Evolutionary conservation across 1,284 basidiomycete species (phyloP).

Genomic region (Mycosarcoma mackinlayi): DNA sequence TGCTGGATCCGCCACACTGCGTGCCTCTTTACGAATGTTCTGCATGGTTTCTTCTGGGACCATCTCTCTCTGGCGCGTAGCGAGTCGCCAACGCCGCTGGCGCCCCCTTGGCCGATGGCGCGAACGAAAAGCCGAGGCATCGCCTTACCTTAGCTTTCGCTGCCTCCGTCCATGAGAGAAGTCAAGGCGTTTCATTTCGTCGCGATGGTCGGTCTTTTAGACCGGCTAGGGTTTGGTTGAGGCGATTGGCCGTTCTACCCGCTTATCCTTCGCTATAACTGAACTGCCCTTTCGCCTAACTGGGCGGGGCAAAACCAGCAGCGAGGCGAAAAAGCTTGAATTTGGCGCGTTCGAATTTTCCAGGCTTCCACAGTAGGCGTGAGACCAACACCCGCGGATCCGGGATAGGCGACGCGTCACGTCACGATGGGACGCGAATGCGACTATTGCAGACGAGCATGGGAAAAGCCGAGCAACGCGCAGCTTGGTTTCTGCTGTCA

Average conservation of each 20-base stretch:
- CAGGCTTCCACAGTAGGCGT: no score
- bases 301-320: no score
- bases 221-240: no score
- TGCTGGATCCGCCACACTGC: background rate
- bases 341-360: background rate
- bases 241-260: background rate
- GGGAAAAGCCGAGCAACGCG: conserved; percentile 37
- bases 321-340: no score
- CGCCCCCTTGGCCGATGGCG: background rate
- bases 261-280: background rate
- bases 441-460: conserved; percentile 10
- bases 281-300: no score
- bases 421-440: no score
- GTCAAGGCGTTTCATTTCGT: no score
- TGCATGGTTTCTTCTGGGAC: background rate
- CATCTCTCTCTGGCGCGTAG: background rate
- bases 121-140: background rate
- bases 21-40: no score
- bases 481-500: conserved; percentile 13
- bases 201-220: no score
- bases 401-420: conserved; percentile 9
- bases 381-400: conserved; percentile 19
- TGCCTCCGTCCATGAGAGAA: background rate
- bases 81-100: conserved; percentile 2
- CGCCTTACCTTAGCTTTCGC: background rate